Evolutionary conservation across 2,329 filamentous ascomycete species (phyloP), one percentile per base, ranked within the genome.

Genomic region (Ophiostoma quercus): DNA sequence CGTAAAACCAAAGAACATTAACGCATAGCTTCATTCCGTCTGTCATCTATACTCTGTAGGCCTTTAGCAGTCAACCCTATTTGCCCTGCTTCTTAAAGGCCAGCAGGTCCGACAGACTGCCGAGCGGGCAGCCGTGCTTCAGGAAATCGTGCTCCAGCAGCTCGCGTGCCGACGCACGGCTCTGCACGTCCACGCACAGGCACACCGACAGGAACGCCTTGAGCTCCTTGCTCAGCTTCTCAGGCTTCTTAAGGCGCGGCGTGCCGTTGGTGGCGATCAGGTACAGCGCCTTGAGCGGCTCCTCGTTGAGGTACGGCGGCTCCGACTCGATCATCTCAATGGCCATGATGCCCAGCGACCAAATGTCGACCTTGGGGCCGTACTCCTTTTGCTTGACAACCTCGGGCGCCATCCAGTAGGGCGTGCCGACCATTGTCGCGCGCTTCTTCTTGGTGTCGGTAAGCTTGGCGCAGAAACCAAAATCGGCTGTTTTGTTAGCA

Each of bases 241-340:
- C 94, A 0, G 95, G 94, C 82, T 97, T 97, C 90, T 99, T 99
- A 73, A 99, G 86, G 71, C 93, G 89, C 29, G 95, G 95, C 2
- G 95, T 98, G 74, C 95, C 95, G 81, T 98, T 98, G 70, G 95
- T 99, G 66, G 95, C 95, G 78, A 99, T 99, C 72, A 99, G 87
- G 79, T 97, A 99, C 66, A 99, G 86, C 8, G 95, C 95, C 84
- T 98, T 98, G 70, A 99, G 87, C 0, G 95, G 95, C 80, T 98
- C 94, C 80, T 98, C 95, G 80, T 98, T 98, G 51, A 98, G 87
- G 79, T 99, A 99, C 0, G 95, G 95, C 6, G 95, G 95, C 80
- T 99, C 95, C 22, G 92, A 96, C 79, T 99, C 95, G 77, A 98
- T 98, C 95, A 99, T 97, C 81, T 99, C 95, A 77, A 99, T 98